A percentile compares a stretch with the other conserved stretches of the same genome.
Conservation (phyloP, 129 eudicot species). For the Ambrosia trifida region DNA sequence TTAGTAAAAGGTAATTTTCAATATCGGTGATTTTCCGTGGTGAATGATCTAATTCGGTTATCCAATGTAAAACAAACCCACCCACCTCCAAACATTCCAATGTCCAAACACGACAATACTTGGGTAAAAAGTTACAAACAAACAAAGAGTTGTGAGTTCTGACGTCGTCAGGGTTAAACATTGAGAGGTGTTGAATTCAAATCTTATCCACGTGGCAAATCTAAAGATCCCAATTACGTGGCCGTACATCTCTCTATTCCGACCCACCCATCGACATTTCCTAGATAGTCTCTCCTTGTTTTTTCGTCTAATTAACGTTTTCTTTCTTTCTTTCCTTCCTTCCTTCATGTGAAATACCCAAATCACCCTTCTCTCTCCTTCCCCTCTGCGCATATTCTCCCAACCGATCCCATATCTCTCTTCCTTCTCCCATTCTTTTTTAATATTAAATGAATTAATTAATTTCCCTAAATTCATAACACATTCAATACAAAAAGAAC, state of each 20-base stretch:
- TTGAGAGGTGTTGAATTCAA: constrained; percentile 5
- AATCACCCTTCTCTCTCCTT: constrained; percentile 28
- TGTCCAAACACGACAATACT: not conserved
- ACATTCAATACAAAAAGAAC: not conserved
- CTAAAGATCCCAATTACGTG: constrained; percentile 27
- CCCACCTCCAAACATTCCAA: constrained; percentile 4
- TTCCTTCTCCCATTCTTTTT: constrained; percentile 1
- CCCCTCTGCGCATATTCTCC: constrained; percentile 37
- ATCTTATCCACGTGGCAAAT: constrained; percentile 23
- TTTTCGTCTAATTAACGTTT: constrained; percentile 12
- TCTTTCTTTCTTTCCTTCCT: not conserved
- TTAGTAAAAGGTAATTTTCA: no score
- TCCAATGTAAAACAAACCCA: not conserved
- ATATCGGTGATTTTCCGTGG: no score
- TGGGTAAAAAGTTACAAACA: no score
- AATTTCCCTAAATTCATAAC: constrained; percentile 20
- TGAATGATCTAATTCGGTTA: not conserved
- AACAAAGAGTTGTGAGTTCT: no score
- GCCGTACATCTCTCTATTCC: constrained; percentile 10
- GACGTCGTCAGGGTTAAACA: not conserved
- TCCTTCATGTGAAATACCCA: constrained; percentile 21
- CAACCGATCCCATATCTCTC: constrained; percentile 34
- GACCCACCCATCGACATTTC: constrained; percentile 25
- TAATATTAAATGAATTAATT: not conserved
- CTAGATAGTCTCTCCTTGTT: constrained; percentile 13